Conservation (phyloP, 805 yeast genomes). For the Saturnispora silvae region DNA sequence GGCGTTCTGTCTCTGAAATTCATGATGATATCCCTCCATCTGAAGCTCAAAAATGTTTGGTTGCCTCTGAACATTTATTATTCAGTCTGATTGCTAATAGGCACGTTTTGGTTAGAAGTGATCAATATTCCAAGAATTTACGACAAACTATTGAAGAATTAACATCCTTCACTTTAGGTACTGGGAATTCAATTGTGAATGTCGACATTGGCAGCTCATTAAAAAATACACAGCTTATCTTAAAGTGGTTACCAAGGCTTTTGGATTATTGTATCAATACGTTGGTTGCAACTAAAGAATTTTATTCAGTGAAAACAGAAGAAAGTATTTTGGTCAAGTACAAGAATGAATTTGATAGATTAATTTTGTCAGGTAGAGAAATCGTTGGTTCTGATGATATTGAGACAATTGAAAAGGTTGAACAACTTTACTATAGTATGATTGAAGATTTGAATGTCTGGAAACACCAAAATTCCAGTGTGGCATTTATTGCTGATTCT, state of each 20-base stretch:
- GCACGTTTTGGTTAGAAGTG: constrained; percentile 32
- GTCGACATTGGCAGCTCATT: not conserved
- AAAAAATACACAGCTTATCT: constrained; percentile 6
- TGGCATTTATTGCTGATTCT: constrained; percentile 39
- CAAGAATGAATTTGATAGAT: constrained; percentile 14
- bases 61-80: constrained; percentile 62
- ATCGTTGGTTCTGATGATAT: constrained; percentile 13
- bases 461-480: constrained; percentile 23
- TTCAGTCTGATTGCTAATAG: constrained; percentile 46
- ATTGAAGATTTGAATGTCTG: constrained; percentile 24
- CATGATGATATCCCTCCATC: constrained; percentile 66
- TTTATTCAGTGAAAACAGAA: constrained; percentile 7
- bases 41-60: constrained; percentile 68
- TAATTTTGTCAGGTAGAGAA: constrained; percentile 3
- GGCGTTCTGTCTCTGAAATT: constrained; percentile 50
- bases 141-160: constrained; percentile 4
- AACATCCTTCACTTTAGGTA: not conserved
- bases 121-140: constrained; percentile 10
- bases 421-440: constrained; percentile 19
- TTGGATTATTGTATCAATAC: constrained; percentile 26
- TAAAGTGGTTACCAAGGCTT: constrained; percentile 29
- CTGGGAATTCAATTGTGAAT: not conserved
- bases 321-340: constrained; percentile 19
- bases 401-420: constrained; percentile 16
- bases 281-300: constrained; percentile 10